Evolutionary conservation across 805 yeast species (phyloP), one percentile per base, ranked within the genome.

Genomic region (Komagataella kurtzmanii): DNA sequence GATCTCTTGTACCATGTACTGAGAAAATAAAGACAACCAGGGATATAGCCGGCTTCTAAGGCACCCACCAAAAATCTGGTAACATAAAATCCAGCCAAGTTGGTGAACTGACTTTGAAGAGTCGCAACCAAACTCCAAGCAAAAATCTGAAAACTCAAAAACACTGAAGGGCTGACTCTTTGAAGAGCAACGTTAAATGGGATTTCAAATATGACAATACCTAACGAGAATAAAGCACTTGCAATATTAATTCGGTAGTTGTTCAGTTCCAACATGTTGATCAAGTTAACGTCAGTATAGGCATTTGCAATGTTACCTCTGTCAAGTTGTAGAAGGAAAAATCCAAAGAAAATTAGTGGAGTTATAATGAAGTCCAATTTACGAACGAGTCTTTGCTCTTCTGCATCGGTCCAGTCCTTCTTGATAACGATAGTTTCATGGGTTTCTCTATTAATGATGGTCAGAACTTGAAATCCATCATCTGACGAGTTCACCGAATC

Each of bases 21-120:
- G 58, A 72, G 65, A 49, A 79, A 65, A 56, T 77, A 79, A 55
- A 80, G 83, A 52, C 79, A 68, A 17, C 80, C 82, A 14, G 88
- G 83, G 66, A 77, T 71, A 60, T 71, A 75, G 17, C 82, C 79
- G 4, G 85, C 76, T 60, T 86, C 90, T 58, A 80, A 77, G 0
- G 77, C 76, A 49, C 85, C 88, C 54, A 82, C 68, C 36, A 84
- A 68, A 57, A 83, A 83, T 52, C 90, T 67, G 46, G 65, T 60
- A 5, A 65, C 65, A 45, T 65, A 54, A 12, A 58, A 49, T 17
- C 52, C 52, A 2, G 55, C 55, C 45, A 54, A 52, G 44, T 71
- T 56, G 52, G 61, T 63, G 23, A 68, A 68, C 46, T 61, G 53
- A 1, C 69, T 72, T 50, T 65, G 62, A 10, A 63, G 60, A 36